Evolutionary conservation across 345 rosid species (phyloP).

Genomic region (Populus simonii): DNA sequence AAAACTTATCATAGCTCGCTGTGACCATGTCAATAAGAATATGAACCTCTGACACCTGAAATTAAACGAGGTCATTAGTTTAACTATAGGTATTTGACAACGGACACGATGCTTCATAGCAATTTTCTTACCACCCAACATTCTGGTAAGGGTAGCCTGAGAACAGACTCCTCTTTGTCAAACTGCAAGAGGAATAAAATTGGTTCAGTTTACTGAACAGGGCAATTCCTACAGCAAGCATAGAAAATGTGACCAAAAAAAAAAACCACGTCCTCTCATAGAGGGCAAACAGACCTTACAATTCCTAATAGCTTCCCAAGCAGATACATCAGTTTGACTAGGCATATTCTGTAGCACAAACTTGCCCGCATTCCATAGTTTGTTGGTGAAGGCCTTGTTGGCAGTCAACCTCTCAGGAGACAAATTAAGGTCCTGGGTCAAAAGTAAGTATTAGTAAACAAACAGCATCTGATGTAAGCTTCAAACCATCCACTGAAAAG

Average conservation of each 20-base stretch:
- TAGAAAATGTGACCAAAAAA: background rate
- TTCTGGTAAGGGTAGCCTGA: slow-evolving; percentile 70
- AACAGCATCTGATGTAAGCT: slow-evolving; percentile 14
- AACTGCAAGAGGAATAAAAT: slow-evolving; percentile 45
- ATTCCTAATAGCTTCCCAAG: slow-evolving; percentile 67
- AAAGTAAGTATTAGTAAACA: slow-evolving; percentile 17
- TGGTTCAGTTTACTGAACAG: slow-evolving; percentile 10
- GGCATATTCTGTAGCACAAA: slow-evolving; percentile 87
- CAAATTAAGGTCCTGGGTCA: slow-evolving; percentile 79
- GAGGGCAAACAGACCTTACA: slow-evolving; percentile 48
- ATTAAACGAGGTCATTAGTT: slow-evolving; percentile 1
- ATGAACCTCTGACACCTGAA: slow-evolving; percentile 90
- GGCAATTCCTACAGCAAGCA: background rate
- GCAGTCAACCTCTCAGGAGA: slow-evolving; percentile 90
- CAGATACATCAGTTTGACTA: slow-evolving; percentile 52
- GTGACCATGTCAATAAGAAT: slow-evolving; percentile 76
- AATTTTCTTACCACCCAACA: slow-evolving; percentile 81
- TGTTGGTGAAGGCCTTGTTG: slow-evolving; percentile 94
- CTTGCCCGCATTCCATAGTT: slow-evolving; percentile 99
- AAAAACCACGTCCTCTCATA: background rate
- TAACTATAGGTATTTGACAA: background rate
- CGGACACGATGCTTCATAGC: background rate
- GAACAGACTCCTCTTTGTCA: slow-evolving; percentile 60
- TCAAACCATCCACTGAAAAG: slow-evolving; percentile 12
- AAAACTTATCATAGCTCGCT: slow-evolving; percentile 74